Percentiles rank a stretch among this genome's conserved stretches.
These are phyloP conservation scores for Stagonosporopsis cucurbitacearum DNA, from an alignment of 2,329 filamentous ascomycete genomes.

Conservation along the genomic window DNA sequence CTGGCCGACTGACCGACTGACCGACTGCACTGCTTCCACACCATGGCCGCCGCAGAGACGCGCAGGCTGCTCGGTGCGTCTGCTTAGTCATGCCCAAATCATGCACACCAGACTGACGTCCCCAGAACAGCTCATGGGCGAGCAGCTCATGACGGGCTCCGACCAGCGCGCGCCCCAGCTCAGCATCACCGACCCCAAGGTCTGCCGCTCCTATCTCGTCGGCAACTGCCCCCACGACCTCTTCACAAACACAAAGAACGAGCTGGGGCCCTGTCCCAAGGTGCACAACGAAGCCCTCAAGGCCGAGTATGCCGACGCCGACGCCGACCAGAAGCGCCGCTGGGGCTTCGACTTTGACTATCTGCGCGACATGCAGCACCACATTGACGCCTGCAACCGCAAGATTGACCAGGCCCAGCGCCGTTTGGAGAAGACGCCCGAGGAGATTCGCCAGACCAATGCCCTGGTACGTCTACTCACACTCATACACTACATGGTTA, in stretches of 20 bases:
- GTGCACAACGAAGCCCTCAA: conserved; percentile 89
- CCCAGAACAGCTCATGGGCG: conserved; percentile 81
- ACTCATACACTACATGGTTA: too few relatives aligned
- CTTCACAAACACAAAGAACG: conserved; percentile 99
- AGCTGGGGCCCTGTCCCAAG: conserved; percentile 87
- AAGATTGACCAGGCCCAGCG: conserved; percentile 90
- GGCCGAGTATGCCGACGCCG: conserved; percentile 80
- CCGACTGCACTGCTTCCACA: conserved; percentile 24
- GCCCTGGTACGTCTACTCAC: conserved; percentile 67
- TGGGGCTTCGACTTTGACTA: conserved; percentile 97
- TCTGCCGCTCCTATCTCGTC: conserved; percentile 91
- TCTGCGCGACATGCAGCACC: conserved; percentile 92
- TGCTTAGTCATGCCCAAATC: not conserved
- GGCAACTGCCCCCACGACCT: conserved; percentile 97
- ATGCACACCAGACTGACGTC: conserved; percentile 26
- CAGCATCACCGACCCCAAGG: conserved; percentile 87
- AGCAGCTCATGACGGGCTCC: conserved; percentile 76
- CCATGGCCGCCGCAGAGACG: conserved; percentile 97
- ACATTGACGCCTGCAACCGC: conserved; percentile 95
- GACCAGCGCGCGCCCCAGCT: conserved; percentile 80
- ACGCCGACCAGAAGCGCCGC: conserved; percentile 73
- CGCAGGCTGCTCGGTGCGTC: conserved; percentile 83
- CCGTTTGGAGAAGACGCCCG: conserved; percentile 92
- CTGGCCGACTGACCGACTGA: conserved; percentile 13
- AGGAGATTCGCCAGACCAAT: conserved; percentile 96